Evolutionary conservation across 192 early-diverging fungal genomes (phyloP).

Genomic region (Entomortierella lignicola): DNA sequence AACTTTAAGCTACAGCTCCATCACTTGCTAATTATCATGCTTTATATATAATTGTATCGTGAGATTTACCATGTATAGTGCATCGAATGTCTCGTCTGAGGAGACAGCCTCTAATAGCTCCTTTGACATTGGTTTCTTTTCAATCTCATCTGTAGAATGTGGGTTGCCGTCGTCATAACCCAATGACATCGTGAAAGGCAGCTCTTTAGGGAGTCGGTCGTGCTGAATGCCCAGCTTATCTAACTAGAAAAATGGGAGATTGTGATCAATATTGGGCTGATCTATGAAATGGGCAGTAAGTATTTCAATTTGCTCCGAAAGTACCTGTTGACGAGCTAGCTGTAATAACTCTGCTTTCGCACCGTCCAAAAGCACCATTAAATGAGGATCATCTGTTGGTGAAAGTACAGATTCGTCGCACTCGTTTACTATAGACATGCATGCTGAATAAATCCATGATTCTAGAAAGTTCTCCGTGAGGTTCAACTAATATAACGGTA

Average conservation of each 20-base stretch:
- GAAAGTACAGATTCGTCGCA: constrained; percentile 80
- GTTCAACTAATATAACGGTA: constrained; percentile 44
- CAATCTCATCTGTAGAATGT: constrained; percentile 17
- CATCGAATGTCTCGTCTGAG: constrained; percentile 74
- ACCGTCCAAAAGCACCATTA: constrained; percentile 71
- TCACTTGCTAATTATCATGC: too few relatives aligned
- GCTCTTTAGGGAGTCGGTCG: constrained; percentile 63
- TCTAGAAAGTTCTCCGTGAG: constrained; percentile 73
- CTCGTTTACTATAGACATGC: constrained; percentile 79
- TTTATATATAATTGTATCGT: too few relatives aligned
- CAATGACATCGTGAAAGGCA: constrained; percentile 65
- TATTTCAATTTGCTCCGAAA: neutral
- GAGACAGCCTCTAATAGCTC: constrained; percentile 71
- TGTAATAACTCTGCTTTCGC: constrained; percentile 81
- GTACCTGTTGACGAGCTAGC: constrained; percentile 81
- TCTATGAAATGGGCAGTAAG: neutral
- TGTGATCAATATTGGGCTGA: neutral
- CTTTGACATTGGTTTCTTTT: constrained; percentile 68
- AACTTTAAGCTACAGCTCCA: too few relatives aligned
- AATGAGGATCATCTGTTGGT: constrained; percentile 51
- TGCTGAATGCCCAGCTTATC: constrained; percentile 77
- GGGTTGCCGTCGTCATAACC: constrained; percentile 43
- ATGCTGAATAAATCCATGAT: constrained; percentile 85
- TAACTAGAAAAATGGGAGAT: constrained; percentile 60
- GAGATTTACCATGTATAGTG: constrained; percentile 80